Evolutionary conservation across 1,139 yeast genomes (phyloP), one percentile per base, ranked within the genome.

Genomic region (Suhomyces atakaporum): DNA sequence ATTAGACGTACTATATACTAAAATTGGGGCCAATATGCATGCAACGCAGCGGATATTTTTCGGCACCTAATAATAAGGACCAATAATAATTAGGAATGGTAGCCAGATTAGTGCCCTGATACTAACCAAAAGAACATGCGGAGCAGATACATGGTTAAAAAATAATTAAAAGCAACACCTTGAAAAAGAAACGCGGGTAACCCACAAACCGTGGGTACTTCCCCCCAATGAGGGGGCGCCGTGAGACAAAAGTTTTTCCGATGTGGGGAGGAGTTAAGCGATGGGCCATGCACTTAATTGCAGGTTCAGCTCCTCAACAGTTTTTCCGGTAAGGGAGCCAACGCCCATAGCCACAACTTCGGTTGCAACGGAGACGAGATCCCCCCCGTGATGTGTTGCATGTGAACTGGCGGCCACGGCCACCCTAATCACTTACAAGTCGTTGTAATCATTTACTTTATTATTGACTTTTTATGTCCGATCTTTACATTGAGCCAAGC

Each of bases 231-330:
- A 27, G 27, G 29, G 25, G 9, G 9, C n/a, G 19, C 19, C n/a
- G n/a, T n/a, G n/a, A n/a, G n/a, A n/a, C n/a, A n/a, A 11, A 12
- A 31, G 34, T 36, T 36, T 31, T 36, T 36, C 39, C 39, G 39
- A 26, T 32, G 39, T 36, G 39, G 30, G 35, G 39, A 21, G 28
- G 15, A 24, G 15, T n/a, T 22, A 22, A 18, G 20, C 20, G 20
- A 18, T 18, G 20, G 8, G 8, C 20, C 20, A n/a, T n/a, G n/a
- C n/a, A n/a, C n/a, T n/a, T n/a, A 7, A 18, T 18, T 18, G 20
- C 20, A 18, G 20, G 20, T 18, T 18, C 18, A 14, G 27, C 27
- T 13, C 16, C n/a, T 18, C 7, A 18, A 18, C 5, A 18, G 20
- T 18, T 18, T 18, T 18, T 18, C 20, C 20, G 20, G 20, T 18